phyloP scores from a whole-genome alignment of 148 eudicot species.

The Rhododendron griersonianum region DNA sequence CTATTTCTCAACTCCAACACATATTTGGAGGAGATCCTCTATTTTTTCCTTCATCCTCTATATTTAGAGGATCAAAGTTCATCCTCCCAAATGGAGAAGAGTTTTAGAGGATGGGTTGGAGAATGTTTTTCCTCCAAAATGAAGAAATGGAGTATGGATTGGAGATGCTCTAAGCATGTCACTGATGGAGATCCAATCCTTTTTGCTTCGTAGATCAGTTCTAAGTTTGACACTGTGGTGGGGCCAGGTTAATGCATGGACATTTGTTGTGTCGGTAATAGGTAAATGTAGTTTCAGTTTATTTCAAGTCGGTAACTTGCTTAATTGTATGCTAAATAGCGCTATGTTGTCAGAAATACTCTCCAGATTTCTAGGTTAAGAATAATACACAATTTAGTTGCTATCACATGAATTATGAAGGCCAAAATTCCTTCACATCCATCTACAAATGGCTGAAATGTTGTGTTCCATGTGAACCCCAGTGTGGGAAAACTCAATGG shows the following conservation, averaged over 20 bases:
- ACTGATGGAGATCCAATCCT: neutral
- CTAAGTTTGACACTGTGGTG: neutral
- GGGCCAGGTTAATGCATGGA: neutral
- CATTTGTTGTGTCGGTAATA: neutral
- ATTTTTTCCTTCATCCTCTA: too few species aligned
- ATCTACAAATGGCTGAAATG: neutral
- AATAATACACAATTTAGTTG: neutral
- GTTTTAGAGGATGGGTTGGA: too few species aligned
- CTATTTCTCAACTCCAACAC: too few species aligned
- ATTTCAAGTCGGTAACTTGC: neutral
- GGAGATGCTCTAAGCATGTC: neutral
- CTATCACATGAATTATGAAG: neutral
- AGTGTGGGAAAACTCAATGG: neutral
- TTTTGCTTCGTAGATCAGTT: neutral
- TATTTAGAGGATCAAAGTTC: too few species aligned
- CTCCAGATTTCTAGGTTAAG: neutral
- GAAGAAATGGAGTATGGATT: too few species aligned
- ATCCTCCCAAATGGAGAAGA: too few species aligned
- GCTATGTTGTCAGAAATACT: neutral
- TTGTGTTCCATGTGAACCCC: neutral
- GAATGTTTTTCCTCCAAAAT: too few species aligned
- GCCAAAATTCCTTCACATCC: neutral
- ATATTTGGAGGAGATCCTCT: too few species aligned
- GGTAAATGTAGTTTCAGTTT: neutral
- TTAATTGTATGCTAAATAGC: neutral